These are phyloP conservation scores for Claviceps fusiformis DNA, from an alignment of 2,329 filamentous ascomycete genomes.

Conservation along the genomic window DNA sequence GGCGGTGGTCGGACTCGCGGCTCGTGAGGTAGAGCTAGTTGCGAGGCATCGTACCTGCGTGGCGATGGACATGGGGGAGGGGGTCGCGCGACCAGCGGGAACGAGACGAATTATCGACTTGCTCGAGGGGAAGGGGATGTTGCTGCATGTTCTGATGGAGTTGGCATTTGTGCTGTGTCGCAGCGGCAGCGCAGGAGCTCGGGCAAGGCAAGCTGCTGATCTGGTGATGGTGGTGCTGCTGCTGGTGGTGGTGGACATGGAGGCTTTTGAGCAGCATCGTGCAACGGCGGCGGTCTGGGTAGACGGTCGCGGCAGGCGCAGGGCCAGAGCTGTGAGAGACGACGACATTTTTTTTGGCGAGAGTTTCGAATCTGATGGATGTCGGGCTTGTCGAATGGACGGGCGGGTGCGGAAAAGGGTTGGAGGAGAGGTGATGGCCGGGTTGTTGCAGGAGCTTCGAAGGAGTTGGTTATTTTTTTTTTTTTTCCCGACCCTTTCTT, in stretches of 20 bases:
- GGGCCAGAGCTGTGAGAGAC: conserved; percentile 18
- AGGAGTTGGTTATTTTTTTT: neutral
- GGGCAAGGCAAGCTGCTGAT: conserved; percentile 12
- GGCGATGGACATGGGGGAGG: conserved; percentile 1
- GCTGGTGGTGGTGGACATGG: conserved; percentile 14
- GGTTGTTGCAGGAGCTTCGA: neutral
- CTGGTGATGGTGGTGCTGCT: conserved; percentile 7
- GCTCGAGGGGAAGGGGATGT: conserved; percentile 1
- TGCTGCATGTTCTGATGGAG: neutral
- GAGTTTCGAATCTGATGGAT: neutral
- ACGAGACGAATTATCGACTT: conserved; percentile 3
- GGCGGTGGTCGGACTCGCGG: neutral
- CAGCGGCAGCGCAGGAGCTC: conserved; percentile 7
- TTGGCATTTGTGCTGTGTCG: conserved; percentile 4
- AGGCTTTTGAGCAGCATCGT: conserved; percentile 15
- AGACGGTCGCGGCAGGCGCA: conserved; percentile 16
- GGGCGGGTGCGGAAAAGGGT: neutral
- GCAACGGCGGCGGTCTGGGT: conserved; percentile 10
- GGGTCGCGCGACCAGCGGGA: neutral
- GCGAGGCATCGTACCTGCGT: conserved; percentile 5
- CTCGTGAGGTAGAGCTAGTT: neutral
- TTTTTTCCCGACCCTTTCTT: neutral
- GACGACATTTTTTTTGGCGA: conserved; percentile 16
- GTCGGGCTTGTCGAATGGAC: neutral
- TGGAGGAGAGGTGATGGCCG: neutral